phyloP scores from a whole-genome alignment of 148 eudicot species.

The Fagopyrum tataricum region DNA sequence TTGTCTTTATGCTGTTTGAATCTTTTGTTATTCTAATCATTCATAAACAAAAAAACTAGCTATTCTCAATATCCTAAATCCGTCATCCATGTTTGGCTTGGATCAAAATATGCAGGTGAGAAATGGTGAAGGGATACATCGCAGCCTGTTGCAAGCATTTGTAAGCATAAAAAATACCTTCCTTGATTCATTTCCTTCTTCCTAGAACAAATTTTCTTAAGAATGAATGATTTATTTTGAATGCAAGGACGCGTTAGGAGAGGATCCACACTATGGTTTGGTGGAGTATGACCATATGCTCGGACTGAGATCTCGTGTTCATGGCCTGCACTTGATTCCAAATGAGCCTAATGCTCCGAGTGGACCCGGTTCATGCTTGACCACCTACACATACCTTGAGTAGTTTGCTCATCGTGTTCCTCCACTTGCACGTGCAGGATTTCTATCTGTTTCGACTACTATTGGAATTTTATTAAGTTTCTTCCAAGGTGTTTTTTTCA shows the following conservation, averaged over 20 bases:
- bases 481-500: background rate
- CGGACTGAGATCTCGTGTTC: background rate
- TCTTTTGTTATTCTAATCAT: background rate
- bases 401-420: constrained; percentile 8
- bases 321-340: background rate
- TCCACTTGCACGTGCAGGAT: background rate
- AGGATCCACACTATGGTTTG: constrained; percentile 7
- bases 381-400: constrained; percentile 13
- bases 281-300: constrained; percentile 2
- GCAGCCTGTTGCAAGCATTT: constrained; percentile 43
- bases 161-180: constrained; percentile 33
- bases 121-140: constrained; percentile 47
- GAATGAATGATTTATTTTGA: background rate
- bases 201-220: background rate
- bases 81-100: background rate
- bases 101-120: constrained; percentile 31
- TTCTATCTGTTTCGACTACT: background rate
- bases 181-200: background rate
- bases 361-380: constrained; percentile 8
- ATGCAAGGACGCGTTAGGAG: constrained; percentile 6
- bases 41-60: too few species aligned
- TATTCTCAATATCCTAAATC: background rate
- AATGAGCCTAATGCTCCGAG: constrained; percentile 6
- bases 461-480: background rate
- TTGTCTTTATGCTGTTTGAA: background rate